phyloP scores from a whole-genome alignment of 2,329 filamentous ascomycete species.

The Ascomycota sp. region DNA sequence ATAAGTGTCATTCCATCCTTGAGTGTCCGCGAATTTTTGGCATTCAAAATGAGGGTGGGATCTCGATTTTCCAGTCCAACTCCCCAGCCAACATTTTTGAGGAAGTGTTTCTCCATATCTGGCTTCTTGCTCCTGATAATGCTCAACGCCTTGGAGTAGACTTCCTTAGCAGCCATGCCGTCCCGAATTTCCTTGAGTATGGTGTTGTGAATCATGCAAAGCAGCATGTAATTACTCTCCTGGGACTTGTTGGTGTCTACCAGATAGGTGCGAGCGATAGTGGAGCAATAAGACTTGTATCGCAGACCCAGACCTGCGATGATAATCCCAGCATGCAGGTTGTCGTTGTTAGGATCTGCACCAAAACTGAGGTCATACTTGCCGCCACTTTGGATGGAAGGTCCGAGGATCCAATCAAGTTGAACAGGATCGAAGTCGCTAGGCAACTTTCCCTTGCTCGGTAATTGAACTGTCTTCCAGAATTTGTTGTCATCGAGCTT shows the following conservation, averaged over 20 bases:
- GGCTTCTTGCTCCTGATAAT: conserved; percentile 80
- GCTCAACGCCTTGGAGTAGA: conserved; percentile 70
- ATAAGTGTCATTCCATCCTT: conserved; percentile 96
- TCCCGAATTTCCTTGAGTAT: conserved; percentile 82
- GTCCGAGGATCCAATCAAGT: conserved; percentile 84
- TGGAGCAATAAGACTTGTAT: conserved; percentile 89
- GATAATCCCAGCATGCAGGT: conserved; percentile 80
- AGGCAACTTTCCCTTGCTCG: conserved; percentile 55
- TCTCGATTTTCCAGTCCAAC: conserved; percentile 88
- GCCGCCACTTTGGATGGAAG: conserved; percentile 84
- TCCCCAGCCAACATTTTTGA: conserved; percentile 79
- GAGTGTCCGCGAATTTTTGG: conserved; percentile 62
- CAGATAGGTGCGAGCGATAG: conserved; percentile 82
- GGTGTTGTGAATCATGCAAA: conserved; percentile 68
- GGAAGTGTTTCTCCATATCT: conserved; percentile 83
- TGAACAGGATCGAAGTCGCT: conserved; percentile 71
- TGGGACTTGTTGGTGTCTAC: conserved; percentile 95
- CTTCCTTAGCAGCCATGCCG: conserved; percentile 67
- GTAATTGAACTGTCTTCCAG: conserved; percentile 60
- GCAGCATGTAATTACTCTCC: conserved; percentile 80
- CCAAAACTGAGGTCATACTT: conserved; percentile 79
- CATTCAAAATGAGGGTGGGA: conserved; percentile 61
- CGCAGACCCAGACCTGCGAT: conserved; percentile 78
- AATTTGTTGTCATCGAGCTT: conserved; percentile 91
- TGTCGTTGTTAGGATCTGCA: conserved; percentile 58